These are phyloP conservation scores for Sisymbrium irio DNA, from an alignment of 345 rosid genomes.

Conservation along the genomic window DNA sequence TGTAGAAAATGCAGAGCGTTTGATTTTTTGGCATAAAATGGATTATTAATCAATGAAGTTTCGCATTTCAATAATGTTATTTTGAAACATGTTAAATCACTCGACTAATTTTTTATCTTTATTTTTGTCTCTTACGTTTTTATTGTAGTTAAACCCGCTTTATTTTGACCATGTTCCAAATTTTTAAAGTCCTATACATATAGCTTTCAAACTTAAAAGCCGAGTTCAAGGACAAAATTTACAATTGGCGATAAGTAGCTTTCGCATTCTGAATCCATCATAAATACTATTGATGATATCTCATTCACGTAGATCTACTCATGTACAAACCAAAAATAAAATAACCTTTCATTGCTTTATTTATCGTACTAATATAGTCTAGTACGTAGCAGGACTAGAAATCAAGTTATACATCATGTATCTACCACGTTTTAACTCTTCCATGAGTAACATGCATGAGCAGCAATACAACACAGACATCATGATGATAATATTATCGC, in stretches of 20 bases:
- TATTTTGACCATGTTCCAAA: neutral
- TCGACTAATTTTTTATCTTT: neutral
- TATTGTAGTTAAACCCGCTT: neutral
- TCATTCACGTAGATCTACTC: neutral
- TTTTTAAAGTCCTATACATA: neutral
- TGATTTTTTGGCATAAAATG: neutral
- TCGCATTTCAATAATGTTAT: neutral
- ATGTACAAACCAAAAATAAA: neutral
- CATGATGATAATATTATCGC: conserved; percentile 38
- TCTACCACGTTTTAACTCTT: conserved; percentile 5
- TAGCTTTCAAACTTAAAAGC: conserved; percentile 9
- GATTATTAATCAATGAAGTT: neutral
- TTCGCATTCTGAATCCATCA: conserved; percentile 7
- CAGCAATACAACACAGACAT: conserved; percentile 28
- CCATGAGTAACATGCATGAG: conserved; percentile 33
- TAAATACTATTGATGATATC: neutral
- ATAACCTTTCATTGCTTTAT: neutral
- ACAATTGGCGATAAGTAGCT: neutral
- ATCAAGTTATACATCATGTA: neutral
- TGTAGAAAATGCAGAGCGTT: neutral
- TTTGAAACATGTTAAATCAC: neutral
- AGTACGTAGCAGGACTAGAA: neutral
- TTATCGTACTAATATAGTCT: neutral
- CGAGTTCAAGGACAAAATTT: neutral
- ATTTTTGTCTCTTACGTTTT: neutral